These are phyloP conservation scores for Trichoderma cornu-damae DNA, from an alignment of 2,329 filamentous ascomycete species.

Conservation along the genomic window DNA sequence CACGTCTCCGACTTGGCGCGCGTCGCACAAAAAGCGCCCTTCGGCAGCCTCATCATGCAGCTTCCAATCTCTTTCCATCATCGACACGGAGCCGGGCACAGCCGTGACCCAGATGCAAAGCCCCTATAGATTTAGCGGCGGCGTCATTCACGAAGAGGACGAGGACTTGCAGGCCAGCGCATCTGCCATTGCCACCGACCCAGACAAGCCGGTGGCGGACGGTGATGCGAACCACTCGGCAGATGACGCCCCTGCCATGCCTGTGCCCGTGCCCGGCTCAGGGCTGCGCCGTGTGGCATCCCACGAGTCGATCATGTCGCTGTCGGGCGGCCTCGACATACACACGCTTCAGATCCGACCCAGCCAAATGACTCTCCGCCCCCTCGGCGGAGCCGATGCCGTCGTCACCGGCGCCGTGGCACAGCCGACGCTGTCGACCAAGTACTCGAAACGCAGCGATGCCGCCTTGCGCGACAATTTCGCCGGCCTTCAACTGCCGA, in stretches of 20 bases:
- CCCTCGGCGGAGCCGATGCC: conserved; percentile 50
- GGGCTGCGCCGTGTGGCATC: conserved; percentile 63
- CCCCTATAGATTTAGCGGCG: conserved; percentile 25
- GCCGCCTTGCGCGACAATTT: conserved; percentile 55
- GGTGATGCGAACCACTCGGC: conserved; percentile 30
- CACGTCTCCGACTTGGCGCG: conserved; percentile 53
- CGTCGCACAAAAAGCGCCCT: conserved; percentile 49
- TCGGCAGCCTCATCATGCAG: conserved; percentile 53
- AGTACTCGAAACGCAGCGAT: conserved; percentile 45
- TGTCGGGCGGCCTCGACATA: conserved; percentile 83
- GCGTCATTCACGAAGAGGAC: conserved; percentile 37
- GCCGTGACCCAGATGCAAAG: conserved; percentile 23
- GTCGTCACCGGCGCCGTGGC: conserved; percentile 56
- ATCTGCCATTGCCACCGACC: background rate
- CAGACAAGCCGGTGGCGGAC: conserved; percentile 24
- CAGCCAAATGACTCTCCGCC: conserved; percentile 62
- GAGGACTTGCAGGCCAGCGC: conserved; percentile 29
- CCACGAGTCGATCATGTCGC: conserved; percentile 84
- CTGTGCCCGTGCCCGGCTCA: conserved; percentile 31
- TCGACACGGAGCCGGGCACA: conserved; percentile 32
- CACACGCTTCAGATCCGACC: conserved; percentile 73
- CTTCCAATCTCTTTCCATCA: conserved; percentile 38
- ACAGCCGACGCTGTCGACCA: conserved; percentile 50
- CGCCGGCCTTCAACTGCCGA: conserved; percentile 34
- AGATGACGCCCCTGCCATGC: conserved; percentile 24